phyloP scores from a whole-genome alignment of 805 yeast genomes.

The Sugiyamaella americana region DNA sequence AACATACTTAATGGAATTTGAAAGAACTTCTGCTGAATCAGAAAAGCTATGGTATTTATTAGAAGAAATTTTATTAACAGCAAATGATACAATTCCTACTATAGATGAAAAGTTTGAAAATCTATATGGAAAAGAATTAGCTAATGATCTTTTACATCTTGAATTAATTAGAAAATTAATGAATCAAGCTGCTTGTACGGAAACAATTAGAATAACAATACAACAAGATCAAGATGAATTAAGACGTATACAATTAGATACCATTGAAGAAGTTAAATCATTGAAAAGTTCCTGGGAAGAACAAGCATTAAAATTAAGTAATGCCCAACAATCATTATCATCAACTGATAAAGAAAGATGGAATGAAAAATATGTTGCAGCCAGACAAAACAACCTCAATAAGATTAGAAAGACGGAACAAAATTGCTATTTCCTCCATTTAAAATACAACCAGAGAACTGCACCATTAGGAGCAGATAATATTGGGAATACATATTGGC shows the following conservation, averaged over 20 bases:
- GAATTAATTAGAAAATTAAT: constrained; percentile 26
- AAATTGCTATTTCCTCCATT: constrained; percentile 22
- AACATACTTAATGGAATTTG: constrained; percentile 27
- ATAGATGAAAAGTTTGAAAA: background rate
- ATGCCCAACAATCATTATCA: constrained; percentile 21
- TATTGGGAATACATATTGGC: constrained; percentile 33
- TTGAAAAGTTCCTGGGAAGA: constrained; percentile 23
- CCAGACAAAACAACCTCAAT: constrained; percentile 23
- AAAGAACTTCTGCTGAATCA: constrained; percentile 30
- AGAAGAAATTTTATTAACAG: constrained; percentile 20
- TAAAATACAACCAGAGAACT: constrained; percentile 30
- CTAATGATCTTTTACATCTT: constrained; percentile 25
- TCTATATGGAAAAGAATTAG: constrained; percentile 5
- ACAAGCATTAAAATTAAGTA: constrained; percentile 20
- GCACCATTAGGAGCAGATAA: constrained; percentile 31
- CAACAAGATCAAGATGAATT: constrained; percentile 29
- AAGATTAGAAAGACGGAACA: constrained; percentile 27
- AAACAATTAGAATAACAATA: constrained; percentile 31
- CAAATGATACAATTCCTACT: background rate
- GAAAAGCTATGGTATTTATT: constrained; percentile 30
- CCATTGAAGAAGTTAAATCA: constrained; percentile 26
- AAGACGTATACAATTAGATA: constrained; percentile 22
- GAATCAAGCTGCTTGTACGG: constrained; percentile 30
- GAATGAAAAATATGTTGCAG: constrained; percentile 24
- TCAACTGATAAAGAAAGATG: constrained; percentile 22